Conservation (phyloP, 2,329 filamentous ascomycete genomes). For the Teratosphaeriaceae sp. region DNA sequence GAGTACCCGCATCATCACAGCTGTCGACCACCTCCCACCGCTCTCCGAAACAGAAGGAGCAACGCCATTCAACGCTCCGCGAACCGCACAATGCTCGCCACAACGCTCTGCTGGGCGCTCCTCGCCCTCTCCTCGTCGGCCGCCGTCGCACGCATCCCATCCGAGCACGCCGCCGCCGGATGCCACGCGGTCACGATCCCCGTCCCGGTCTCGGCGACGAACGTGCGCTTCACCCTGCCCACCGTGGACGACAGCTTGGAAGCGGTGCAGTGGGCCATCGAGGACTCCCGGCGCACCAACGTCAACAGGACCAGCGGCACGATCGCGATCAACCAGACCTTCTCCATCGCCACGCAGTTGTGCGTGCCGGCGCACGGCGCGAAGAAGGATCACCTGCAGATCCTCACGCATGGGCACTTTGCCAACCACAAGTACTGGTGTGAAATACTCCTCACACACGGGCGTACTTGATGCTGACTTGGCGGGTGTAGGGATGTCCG, state of each 20-base stretch:
- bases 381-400: slow-evolving; percentile 26
- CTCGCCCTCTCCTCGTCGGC: too few species aligned
- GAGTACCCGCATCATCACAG: too few species aligned
- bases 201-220: background rate
- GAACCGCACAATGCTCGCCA: too few species aligned
- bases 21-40: too few species aligned
- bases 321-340: slow-evolving; percentile 10
- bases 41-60: too few species aligned
- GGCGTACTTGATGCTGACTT: background rate
- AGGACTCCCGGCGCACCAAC: background rate
- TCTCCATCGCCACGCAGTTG: slow-evolving; percentile 14
- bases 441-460: background rate
- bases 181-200: background rate
- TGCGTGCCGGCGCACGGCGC: slow-evolving; percentile 7
- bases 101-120: too few species aligned
- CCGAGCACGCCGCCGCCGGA: too few species aligned
- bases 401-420: slow-evolving; percentile 34
- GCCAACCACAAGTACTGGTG: slow-evolving; percentile 31
- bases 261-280: background rate
- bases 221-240: background rate
- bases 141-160: too few species aligned
- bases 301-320: slow-evolving; percentile 6
- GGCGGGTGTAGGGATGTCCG: slow-evolving; percentile 22
- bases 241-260: background rate
- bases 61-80: too few species aligned